Base-by-base conservation (phyloP, 129 eudicot species). In the Lactuca saligna region DNA sequence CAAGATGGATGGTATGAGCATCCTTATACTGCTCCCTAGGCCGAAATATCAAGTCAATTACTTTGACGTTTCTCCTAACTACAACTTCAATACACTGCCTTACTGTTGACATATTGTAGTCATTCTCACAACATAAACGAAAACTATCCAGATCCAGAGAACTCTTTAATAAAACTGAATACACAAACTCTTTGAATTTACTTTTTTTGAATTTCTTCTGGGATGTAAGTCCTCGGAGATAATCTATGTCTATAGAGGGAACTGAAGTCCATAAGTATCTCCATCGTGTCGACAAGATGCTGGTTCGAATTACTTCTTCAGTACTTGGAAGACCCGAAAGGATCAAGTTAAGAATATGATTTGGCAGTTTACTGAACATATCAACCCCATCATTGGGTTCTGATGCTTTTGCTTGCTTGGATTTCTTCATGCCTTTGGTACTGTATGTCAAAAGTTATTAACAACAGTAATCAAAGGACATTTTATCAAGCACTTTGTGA, bases 201-300 rank as follows among this genome's bases (percentile, higher is more conserved):
- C 8, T n/a, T 1, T 4, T 14, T 14, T 34, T 61, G 8, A 39
- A 39, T 39, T 39, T 2, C 8, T 5, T 6, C 2, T 5, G 34
- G 76, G 14, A 48, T 6, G 60, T 34, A 2, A 34, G 10, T 49
- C 38, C 11, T 61, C 61, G 69, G 12, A 41, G 8, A 37, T 20
- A 35, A 35, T 61, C 69, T 4, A 72, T 35, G n/a, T 72, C 77
- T 34, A 72, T n/a, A 61, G 54, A 72, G 1, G 41, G 37, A 51
- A 50, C 7, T 14, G 77, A 61, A 50, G 77, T 51, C 77, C 77
- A 72, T 6, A 72, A 11, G 51, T 61, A 61, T 69, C 69, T 72
- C 77, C 77, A 61, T 50, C 77, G 62, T 34, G 41, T 62, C 0
- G 77, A 72, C 39, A 72, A 25, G 17, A 72, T 35, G 54, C 76